Evolutionary conservation across 495 filamentous ascomycete species (phyloP), one percentile per base, ranked within the genome.

Genomic region (Xylaria palmicola): DNA sequence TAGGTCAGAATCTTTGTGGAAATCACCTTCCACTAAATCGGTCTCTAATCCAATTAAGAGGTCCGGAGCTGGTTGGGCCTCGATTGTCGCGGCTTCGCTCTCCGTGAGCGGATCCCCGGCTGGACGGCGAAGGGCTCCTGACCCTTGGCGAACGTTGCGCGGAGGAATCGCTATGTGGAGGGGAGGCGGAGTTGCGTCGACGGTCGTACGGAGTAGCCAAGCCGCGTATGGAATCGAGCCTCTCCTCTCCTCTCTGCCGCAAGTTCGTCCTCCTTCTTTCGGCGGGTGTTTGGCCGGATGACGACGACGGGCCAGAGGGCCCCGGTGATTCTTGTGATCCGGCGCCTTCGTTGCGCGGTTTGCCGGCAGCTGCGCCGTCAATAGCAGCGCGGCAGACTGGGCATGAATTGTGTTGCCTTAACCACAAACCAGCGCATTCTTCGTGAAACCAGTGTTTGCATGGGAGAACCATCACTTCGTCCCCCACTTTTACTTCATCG

Each of bases 371-470:
- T 8, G 63, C 64, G 22, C 66, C 65, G 63, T 85, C 84, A 62
- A 97, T 93, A 34, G 90, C 79, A 65, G 86, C 83, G 37, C 92
- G 82, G 70, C 92, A 97, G 58, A 94, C 90, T 3, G 92, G 92
- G 68, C 92, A 97, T 1, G 92, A 96, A 62, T 96, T 89, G 68
- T 96, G 91, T 69, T 94, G 88, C 66, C 81, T 84, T 30, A 97
- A 73, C 92, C 92, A 97, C 51, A 87, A 77, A 26, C 81, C 79
- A 39, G 93, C 87, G 65, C 92, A 96, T 13, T 82, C 75, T 49
- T 82, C 86, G 68, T 96, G 91, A 71, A 96, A 98, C 90, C 91
- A 96, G 68, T 98, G 94, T 3, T 81, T 87, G 75, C 94, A 98
- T 2, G 93, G 93, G 27, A 98, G 74, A 24, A 88, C 81, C 0